Percentiles rank a stretch among this genome's conserved stretches.
phyloP scores from a whole-genome alignment of 176 grass and related monocot genomes.

The Oryza longistaminata region DNA sequence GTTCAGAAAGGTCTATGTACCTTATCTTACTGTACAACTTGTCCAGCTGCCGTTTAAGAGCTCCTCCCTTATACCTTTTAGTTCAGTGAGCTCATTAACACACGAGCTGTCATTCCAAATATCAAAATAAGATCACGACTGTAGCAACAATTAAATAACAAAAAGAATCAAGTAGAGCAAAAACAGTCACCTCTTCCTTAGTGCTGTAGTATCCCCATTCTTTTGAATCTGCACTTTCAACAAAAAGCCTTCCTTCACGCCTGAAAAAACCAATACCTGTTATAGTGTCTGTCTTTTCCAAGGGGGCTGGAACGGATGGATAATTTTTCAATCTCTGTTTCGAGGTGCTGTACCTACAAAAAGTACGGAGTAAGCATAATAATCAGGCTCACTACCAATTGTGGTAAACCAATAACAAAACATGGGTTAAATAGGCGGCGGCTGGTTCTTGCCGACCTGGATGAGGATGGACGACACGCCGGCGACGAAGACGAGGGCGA shows the following conservation, averaged over 20 bases:
- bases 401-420: neutral
- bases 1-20: conserved; percentile 40
- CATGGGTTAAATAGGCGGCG: conserved; percentile 11
- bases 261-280: conserved; percentile 79
- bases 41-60: conserved; percentile 69
- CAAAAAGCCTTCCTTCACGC: conserved; percentile 76
- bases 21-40: conserved; percentile 74
- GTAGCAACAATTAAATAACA: neutral
- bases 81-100: conserved; percentile 69
- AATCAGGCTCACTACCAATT: neutral
- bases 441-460: conserved; percentile 77
- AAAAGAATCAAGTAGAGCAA: conserved; percentile 10
- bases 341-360: conserved; percentile 48
- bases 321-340: conserved; percentile 73
- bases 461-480: conserved; percentile 68
- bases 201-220: conserved; percentile 83
- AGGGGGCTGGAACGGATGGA: conserved; percentile 71
- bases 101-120: conserved; percentile 56
- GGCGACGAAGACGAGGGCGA: conserved; percentile 70
- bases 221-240: conserved; percentile 67
- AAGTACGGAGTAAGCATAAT: neutral
- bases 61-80: conserved; percentile 81
- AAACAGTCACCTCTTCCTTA: conserved; percentile 77
- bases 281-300: conserved; percentile 83
- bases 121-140: neutral